These are phyloP conservation scores for Irineochytrium annulatum DNA, from an alignment of 192 early-diverging fungal species.

Conservation along the genomic window DNA sequence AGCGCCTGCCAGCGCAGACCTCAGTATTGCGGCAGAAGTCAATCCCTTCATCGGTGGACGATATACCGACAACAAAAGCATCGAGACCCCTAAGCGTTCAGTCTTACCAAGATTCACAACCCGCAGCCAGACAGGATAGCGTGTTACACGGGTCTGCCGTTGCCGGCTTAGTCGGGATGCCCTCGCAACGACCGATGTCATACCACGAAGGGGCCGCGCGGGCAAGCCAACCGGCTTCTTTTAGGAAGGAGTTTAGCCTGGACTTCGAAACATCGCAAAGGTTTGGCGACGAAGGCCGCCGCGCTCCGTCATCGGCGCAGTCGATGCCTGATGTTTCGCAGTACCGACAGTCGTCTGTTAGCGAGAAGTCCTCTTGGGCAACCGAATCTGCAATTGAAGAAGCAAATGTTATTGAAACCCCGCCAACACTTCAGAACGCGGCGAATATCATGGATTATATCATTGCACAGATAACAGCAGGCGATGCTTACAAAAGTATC, in stretches of 20 bases:
- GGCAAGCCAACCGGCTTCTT: too few relatives aligned
- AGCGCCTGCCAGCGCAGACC: constrained; percentile 38
- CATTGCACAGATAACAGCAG: constrained; percentile 64
- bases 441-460: constrained; percentile 55
- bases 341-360: neutral
- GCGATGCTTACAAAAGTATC: constrained; percentile 58
- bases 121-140: neutral
- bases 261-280: too few relatives aligned
- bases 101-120: neutral
- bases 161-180: constrained; percentile 24
- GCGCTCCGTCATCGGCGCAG: too few relatives aligned
- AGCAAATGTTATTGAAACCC: neutral
- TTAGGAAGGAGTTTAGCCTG: constrained; percentile 38
- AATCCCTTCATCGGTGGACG: neutral
- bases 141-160: too few relatives aligned
- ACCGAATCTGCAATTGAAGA: neutral
- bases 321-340: constrained; percentile 23
- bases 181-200: neutral
- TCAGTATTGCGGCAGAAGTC: neutral
- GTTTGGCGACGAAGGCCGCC: too few relatives aligned
- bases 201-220: neutral
- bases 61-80: neutral
- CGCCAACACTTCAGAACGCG: neutral
- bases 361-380: neutral
- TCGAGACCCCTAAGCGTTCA: neutral